Conservation (phyloP, 345 rosid species). For the Heritiera fomes region DNA sequence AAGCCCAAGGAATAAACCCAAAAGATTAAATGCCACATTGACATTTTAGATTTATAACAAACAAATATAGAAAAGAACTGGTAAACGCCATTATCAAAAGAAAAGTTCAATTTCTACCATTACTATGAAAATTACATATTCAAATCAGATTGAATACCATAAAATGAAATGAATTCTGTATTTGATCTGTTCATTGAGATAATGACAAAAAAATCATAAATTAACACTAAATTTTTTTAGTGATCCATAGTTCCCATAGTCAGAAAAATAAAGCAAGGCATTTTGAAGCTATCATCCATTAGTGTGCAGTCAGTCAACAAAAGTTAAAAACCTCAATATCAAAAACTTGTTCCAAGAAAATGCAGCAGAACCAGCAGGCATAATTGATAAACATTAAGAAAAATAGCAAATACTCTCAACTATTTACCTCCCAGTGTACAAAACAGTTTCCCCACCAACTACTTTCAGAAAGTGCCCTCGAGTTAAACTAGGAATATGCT, state of each 20-base stretch:
- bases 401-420: background rate
- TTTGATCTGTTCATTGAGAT: background rate
- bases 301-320: conserved; percentile 2
- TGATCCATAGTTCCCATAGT: background rate
- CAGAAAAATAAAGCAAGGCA: background rate
- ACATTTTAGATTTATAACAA: background rate
- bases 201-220: background rate
- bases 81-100: background rate
- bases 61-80: background rate
- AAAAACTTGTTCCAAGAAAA: conserved; percentile 13
- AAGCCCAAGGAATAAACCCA: background rate
- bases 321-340: conserved; percentile 2
- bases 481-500: conserved; percentile 70
- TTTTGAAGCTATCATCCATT: background rate
- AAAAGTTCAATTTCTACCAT: background rate
- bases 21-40: background rate
- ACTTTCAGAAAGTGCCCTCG: conserved; percentile 73
- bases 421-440: conserved; percentile 95
- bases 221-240: background rate
- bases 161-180: background rate
- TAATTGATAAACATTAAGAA: conserved; percentile 14
- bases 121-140: background rate
- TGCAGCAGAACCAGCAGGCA: conserved; percentile 8
- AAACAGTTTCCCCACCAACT: conserved; percentile 60
- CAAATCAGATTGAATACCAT: background rate